A percentile compares a stretch with the other conserved stretches of the same genome.
These are phyloP conservation scores for Cutaneotrichosporon cavernicola DNA, from an alignment of 1,284 basidiomycete species.

Conservation along the genomic window DNA sequence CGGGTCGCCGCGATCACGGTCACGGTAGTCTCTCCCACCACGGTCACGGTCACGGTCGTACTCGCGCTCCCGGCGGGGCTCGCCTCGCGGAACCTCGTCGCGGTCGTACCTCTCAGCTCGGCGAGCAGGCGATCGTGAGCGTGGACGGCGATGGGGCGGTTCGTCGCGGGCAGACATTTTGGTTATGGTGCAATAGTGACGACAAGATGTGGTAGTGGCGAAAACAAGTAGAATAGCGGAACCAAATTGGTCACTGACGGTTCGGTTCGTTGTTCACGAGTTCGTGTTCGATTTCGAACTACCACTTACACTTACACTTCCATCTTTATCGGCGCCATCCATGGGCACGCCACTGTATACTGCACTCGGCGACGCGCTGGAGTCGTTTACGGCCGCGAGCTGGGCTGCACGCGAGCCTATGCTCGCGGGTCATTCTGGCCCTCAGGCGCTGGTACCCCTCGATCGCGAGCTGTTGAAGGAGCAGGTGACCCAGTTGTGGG, in stretches of 20 bases:
- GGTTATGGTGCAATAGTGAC: not conserved
- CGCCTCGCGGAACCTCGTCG: not conserved
- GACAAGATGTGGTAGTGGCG: not conserved
- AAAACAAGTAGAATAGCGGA: not conserved
- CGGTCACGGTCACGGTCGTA: conserved; percentile 16
- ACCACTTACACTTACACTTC: not conserved
- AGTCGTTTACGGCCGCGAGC: not conserved
- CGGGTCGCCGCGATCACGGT: conserved; percentile 52
- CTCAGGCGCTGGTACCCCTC: conserved; percentile 8
- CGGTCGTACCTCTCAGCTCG: conserved; percentile 1
- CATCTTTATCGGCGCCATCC: not conserved
- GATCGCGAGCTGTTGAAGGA: conserved; percentile 2
- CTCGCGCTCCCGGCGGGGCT: not conserved
- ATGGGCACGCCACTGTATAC: conserved; percentile 14
- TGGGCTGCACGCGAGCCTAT: conserved; percentile 7
- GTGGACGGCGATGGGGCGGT: not conserved
- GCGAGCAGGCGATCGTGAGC: not conserved
- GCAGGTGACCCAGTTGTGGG: conserved; percentile 14
- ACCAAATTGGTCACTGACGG: not conserved
- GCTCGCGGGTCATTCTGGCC: conserved; percentile 10
- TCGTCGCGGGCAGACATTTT: not conserved
- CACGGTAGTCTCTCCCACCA: conserved; percentile 28
- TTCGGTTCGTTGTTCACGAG: not conserved
- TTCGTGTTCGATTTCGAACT: not conserved
- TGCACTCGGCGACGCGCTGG: conserved; percentile 8